Base-by-base conservation (phyloP, 2,329 filamentous ascomycete genomes). In the Aureobasidium leucospermi region DNA sequence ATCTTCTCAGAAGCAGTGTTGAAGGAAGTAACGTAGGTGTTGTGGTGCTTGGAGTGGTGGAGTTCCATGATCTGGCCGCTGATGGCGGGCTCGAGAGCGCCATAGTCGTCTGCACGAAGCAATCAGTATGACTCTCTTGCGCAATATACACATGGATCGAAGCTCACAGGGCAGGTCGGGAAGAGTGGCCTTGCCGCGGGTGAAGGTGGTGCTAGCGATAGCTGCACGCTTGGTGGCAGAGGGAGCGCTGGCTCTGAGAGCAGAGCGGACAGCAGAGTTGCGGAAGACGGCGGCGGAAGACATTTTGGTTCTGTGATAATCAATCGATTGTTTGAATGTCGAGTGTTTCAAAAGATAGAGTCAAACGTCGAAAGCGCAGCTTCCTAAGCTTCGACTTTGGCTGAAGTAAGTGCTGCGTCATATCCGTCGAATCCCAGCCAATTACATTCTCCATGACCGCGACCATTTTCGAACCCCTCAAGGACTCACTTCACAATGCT, bases 31-130 rank as follows among this genome's bases (percentile, higher is more conserved):
- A 96, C 90, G 74, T 96, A 96, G 70, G 91, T 92, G 76, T 93
- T 86, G 80, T 96, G 92, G 82, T 96, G 91, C 77, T 91, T 93
- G 78, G 84, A 86, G 84, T 96, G 89, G 81, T 96, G 92, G 47
- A 96, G 84, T 79, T 96, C 89, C 92, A 96, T 96, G 79, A 96
- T 96, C 78, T 94, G 85, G 74, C 88, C 88, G 51, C 88, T 92
- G 78, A 96, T 82, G 71, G 81, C 75, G 66, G 83, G 84, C 79
- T 99, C 94, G 69, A 99, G 90, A 56, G 92, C 94, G 72, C 88
- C 90, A 76, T 96, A 99, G 81, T 96, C 94, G 74, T 97, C 93
- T 96, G 52, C 4, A 13, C 28, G 2, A 15, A 7, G 16, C 9
- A 28, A n/a, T 55, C 39, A 55, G 51, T 45, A 9, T 11, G 3